These are phyloP conservation scores for Xylaria sp. DNA, from an alignment of 2,329 filamentous ascomycete genomes.

Conservation along the genomic window DNA sequence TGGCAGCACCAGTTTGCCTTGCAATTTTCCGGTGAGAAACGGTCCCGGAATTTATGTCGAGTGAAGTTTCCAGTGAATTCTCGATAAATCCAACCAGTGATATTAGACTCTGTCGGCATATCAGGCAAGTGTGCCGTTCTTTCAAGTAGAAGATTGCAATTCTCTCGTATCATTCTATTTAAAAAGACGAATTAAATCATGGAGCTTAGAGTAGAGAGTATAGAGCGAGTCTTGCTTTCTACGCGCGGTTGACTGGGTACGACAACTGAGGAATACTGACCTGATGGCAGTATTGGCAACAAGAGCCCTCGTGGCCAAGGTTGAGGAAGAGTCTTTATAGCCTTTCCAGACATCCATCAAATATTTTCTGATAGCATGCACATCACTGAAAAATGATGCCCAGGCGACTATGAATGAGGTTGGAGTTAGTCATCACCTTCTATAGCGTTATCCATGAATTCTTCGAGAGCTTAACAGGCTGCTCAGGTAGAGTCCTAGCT, in stretches of 20 bases:
- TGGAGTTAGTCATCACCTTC: no score
- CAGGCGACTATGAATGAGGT: conserved; percentile 19
- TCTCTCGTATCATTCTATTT: conserved; percentile 11
- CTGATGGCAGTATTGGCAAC: conserved; percentile 14
- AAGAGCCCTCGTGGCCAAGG: not conserved
- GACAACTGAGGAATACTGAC: not conserved
- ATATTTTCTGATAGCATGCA: conserved; percentile 3
- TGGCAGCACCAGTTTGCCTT: conserved; percentile 12
- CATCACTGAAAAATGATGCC: conserved; percentile 20
- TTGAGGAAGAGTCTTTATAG: not conserved
- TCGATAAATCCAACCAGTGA: conserved; percentile 9
- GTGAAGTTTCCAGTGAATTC: not conserved
- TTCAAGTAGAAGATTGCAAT: not conserved
- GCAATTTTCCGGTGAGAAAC: not conserved
- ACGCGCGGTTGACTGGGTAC: no score
- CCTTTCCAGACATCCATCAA: not conserved
- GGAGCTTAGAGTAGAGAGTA: not conserved
- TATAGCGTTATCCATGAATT: no score
- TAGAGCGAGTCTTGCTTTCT: not conserved
- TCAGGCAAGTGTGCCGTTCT: not conserved
- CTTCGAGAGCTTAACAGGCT: not conserved
- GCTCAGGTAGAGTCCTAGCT: not conserved
- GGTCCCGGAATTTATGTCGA: no score
- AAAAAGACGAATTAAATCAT: not conserved
- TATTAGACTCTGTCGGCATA: not conserved